Evolutionary conservation across 441 rosid species (phyloP).

Genomic region (Capsella rubella): DNA sequence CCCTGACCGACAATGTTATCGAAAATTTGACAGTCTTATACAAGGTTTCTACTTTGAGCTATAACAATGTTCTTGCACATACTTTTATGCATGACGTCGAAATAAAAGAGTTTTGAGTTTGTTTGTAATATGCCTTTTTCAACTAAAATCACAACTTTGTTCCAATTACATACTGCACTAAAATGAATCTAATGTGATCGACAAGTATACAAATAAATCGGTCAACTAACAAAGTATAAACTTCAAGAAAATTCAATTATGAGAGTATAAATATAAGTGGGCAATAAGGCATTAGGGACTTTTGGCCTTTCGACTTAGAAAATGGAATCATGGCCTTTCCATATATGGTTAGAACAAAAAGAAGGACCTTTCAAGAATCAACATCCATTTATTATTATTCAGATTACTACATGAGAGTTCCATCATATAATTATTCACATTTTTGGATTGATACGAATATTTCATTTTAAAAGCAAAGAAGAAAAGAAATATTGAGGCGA

Average conservation of each 20-base stretch:
- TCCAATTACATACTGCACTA: background rate
- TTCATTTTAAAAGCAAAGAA: background rate
- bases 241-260: slow-evolving; percentile 15
- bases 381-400: slow-evolving; percentile 30
- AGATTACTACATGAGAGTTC: slow-evolving; percentile 27
- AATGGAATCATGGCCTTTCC: slow-evolving; percentile 39
- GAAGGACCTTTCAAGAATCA: slow-evolving; percentile 32
- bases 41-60: slow-evolving; percentile 39
- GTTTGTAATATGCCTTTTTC: background rate
- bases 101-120: slow-evolving; percentile 1
- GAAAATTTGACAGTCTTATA: slow-evolving; percentile 10
- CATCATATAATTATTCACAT: slow-evolving; percentile 29
- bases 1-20: slow-evolving; percentile 32
- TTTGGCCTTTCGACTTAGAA: slow-evolving; percentile 39
- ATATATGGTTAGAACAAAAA: slow-evolving; percentile 33
- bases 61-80: slow-evolving; percentile 33
- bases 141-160: background rate
- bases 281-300: slow-evolving; percentile 5
- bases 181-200: slow-evolving; percentile 17
- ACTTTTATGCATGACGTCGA: slow-evolving; percentile 21
- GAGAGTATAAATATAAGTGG: slow-evolving; percentile 23
- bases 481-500: slow-evolving; percentile 5
- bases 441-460: slow-evolving; percentile 41
- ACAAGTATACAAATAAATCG: slow-evolving; percentile 1
- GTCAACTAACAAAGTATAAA: slow-evolving; percentile 24